Evolutionary conservation across 257 asterid species (phyloP).

Genomic region (Anisodus tanguticus): DNA sequence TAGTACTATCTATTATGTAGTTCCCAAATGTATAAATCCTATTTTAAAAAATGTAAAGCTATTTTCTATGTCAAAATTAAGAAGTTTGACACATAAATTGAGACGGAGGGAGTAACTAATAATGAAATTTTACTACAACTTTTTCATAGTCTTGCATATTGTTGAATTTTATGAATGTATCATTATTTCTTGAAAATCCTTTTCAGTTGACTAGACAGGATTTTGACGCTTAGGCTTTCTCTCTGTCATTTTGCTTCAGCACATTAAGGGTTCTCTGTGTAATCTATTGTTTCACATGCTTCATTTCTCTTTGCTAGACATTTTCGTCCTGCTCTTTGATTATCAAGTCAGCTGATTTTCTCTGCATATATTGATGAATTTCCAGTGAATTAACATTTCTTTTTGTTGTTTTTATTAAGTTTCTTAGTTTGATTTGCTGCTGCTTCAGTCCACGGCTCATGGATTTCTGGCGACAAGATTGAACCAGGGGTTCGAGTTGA

Average conservation of each 20-base stretch:
- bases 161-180: background rate
- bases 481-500: conserved; percentile 60
- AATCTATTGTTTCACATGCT: background rate
- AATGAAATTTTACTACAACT: background rate
- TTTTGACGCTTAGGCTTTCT: background rate
- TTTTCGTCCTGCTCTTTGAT: background rate
- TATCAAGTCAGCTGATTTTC: background rate
- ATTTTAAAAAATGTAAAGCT: too few relatives aligned
- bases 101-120: too few relatives aligned
- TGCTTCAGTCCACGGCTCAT: conserved; percentile 78
- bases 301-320: background rate
- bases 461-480: conserved; percentile 70
- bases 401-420: background rate
- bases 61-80: too few relatives aligned
- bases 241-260: background rate
- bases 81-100: too few relatives aligned
- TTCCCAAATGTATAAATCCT: too few relatives aligned
- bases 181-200: background rate
- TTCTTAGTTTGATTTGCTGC: background rate
- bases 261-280: background rate
- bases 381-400: background rate
- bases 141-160: background rate
- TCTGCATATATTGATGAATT: background rate
- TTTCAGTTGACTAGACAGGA: background rate
- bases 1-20: too few relatives aligned